Percentiles rank a stretch among this genome's conserved stretches.
Conservation (phyloP, 139 green algal species). For the Tetratostichococcus sp. region DNA sequence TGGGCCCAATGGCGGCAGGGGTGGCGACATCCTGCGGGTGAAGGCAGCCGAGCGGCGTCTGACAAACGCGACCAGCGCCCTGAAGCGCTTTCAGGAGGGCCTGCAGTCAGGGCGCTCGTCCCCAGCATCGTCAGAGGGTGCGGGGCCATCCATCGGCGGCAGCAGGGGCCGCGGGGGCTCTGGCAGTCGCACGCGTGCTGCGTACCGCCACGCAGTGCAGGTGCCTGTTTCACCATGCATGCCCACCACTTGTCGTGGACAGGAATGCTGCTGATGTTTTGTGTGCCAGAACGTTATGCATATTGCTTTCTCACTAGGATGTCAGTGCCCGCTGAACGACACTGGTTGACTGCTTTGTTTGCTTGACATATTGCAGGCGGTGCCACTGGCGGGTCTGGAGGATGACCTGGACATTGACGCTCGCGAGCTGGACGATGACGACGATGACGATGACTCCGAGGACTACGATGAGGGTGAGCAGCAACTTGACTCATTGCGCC, state of each 20-base stretch:
- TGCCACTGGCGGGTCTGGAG: neutral
- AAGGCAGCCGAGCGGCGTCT: conserved; percentile 2
- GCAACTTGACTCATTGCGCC: too few species aligned
- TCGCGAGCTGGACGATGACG: neutral
- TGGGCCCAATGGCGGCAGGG: neutral
- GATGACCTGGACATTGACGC: neutral
- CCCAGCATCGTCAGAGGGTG: too few species aligned
- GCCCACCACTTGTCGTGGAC: too few species aligned
- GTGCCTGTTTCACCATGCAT: too few species aligned
- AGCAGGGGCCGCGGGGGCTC: too few species aligned
- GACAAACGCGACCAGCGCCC: neutral
- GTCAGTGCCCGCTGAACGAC: too few species aligned
- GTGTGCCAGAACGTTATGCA: neutral
- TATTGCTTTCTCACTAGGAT: too few species aligned
- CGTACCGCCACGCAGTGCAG: neutral
- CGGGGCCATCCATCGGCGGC: too few species aligned
- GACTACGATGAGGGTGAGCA: neutral
- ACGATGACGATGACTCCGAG: neutral
- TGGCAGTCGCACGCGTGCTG: neutral
- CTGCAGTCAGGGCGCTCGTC: too few species aligned
- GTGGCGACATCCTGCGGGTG: neutral
- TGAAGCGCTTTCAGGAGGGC: too few species aligned
- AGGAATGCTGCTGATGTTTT: neutral
- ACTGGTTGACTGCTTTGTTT: too few species aligned
- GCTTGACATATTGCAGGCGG: neutral